Conservation (phyloP, 768 basidiomycete genomes). For the Dendrothele bispora region DNA sequence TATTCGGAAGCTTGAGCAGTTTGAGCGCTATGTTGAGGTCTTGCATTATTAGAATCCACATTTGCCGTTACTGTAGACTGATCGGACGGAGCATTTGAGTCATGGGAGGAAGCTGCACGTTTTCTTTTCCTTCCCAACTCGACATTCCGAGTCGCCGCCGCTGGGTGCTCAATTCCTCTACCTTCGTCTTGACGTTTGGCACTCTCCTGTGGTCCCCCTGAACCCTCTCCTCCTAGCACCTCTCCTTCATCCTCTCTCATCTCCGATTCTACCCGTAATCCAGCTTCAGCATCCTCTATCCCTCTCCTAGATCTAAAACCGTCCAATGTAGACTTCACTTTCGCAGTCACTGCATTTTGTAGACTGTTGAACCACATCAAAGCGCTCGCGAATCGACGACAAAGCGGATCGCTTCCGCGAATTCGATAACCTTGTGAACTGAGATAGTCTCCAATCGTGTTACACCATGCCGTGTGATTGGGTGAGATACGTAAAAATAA, state of each 20-base stretch:
- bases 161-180: too few species aligned
- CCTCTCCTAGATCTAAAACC: not conserved
- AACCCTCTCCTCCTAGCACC: too few species aligned
- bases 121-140: too few species aligned
- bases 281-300: not conserved
- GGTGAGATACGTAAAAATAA: slow-evolving; percentile 12
- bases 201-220: too few species aligned
- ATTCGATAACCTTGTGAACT: slow-evolving; percentile 11
- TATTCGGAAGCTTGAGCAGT: slow-evolving; percentile 22
- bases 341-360: not conserved
- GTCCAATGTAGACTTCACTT: not conserved
- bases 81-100: too few species aligned
- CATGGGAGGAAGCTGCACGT: too few species aligned
- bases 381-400: slow-evolving; percentile 21
- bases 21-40: too few species aligned
- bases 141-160: too few species aligned
- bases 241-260: too few species aligned
- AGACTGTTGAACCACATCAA: slow-evolving; percentile 23
- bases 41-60: too few species aligned
- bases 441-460: slow-evolving; percentile 15
- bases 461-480: slow-evolving; percentile 13
- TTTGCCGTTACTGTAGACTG: too few species aligned
- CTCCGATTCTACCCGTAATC: not conserved
- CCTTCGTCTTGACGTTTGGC: too few species aligned
- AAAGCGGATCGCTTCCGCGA: slow-evolving; percentile 19